Evolutionary conservation across 1,139 yeast species (phyloP).

Genomic region (Candida sojae): DNA sequence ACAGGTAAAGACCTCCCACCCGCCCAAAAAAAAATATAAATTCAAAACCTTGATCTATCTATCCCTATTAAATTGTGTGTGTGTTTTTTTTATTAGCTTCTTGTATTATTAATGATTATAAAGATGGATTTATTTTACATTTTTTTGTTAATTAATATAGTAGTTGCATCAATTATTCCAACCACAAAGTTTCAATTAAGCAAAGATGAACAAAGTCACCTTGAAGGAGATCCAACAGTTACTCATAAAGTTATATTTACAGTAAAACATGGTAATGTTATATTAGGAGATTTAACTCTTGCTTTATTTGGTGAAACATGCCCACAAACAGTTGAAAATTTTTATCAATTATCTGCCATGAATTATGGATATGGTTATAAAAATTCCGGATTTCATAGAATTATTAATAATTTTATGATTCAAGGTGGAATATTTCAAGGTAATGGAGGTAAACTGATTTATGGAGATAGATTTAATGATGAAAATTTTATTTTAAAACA

Average conservation of each 20-base stretch:
- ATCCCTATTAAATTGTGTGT: no score
- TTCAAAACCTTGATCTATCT: no score
- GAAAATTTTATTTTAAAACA: constrained; percentile 39
- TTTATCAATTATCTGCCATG: constrained; percentile 33
- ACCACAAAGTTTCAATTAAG: constrained; percentile 8
- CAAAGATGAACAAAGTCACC: constrained; percentile 13
- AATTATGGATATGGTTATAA: constrained; percentile 39
- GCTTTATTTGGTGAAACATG: constrained; percentile 31
- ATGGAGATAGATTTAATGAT: constrained; percentile 34
- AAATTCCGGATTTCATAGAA: constrained; percentile 34
- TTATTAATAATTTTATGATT: constrained; percentile 39
- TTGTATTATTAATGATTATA: no score
- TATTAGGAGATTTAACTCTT: constrained; percentile 22
- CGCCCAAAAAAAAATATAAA: no score
- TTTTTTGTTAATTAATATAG: constrained; percentile 1
- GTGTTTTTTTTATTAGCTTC: not conserved
- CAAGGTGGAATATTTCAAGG: constrained; percentile 44
- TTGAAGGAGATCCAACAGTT: constrained; percentile 27
- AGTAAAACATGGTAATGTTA: constrained; percentile 18
- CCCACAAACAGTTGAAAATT: constrained; percentile 43
- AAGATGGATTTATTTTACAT: not conserved
- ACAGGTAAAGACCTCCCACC: no score
- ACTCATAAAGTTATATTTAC: constrained; percentile 29
- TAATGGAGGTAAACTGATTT: constrained; percentile 35
- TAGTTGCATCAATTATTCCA: constrained; percentile 8